Base-by-base conservation (phyloP, 1,284 basidiomycete species). In the Anthracocystis panici-leucophaei region DNA sequence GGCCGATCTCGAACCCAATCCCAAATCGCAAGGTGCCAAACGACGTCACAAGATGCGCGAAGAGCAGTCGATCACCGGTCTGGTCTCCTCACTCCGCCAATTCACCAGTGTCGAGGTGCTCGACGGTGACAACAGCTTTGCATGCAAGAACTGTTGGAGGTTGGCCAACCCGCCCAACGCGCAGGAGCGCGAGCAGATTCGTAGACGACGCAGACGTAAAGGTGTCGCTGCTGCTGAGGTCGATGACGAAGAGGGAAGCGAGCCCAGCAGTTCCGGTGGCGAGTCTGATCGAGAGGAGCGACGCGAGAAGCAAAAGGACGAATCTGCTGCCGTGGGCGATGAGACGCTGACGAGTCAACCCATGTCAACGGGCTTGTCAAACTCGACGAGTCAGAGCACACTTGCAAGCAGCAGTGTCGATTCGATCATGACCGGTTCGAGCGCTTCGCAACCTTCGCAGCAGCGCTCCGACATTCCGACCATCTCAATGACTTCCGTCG, bases 111-210 rank as follows among this genome's bases (percentile, higher is more conserved):
- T 96, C 21, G 95, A 97, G 82, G 90, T 94, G 8, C 87, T 97
- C 31, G 93, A 97, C 75, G 94, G 93, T 0, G 94, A 96, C 77
- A 97, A 97, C 80, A 92, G 91, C 87, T 95, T 97, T 69, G 93
- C 94, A 0, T 97, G 95, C 85, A 89, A 92, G 77, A 89, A 92
- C 62, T 97, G 95, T 86, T 97, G 95, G 95, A 93, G 94, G 86
- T 90, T 92, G 50, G 90, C 89, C 46, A 90, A 93, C 78, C 91
- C 91, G 18, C 77, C 74, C 7, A 67, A 68, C 14, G 68, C 69
- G 8, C 70, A 67, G 41, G 78, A 80, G 42, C 46, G 71, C 18
- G 72, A 77, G 52, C 62, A 80, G 84, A 87, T 70, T 82, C 85
- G 77, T 85, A 59, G 84, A 67, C 31, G 85, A 83, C 10, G 86